A percentile compares a stretch with the other conserved stretches of the same genome.
Evolutionary conservation across 2,329 filamentous ascomycete species (phyloP).

Genomic region (Hypoxylon sp.): DNA sequence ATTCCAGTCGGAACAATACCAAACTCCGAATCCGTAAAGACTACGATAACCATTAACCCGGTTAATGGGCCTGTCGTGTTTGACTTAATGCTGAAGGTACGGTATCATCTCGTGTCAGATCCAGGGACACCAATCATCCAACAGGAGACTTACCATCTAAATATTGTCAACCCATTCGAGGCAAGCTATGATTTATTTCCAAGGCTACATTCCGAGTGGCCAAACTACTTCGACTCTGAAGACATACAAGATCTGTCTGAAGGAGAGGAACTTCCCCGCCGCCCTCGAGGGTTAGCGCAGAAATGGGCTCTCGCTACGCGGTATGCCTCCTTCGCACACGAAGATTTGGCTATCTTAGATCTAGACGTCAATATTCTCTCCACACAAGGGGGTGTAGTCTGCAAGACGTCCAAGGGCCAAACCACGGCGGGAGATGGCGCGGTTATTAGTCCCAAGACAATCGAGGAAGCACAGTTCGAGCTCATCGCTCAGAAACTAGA

Average conservation of each 20-base stretch:
- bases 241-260: conserved; percentile 58
- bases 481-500: conserved; percentile 81
- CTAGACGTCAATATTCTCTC: conserved; percentile 74
- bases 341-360: conserved; percentile 75
- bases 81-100: conserved; percentile 79
- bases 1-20: conserved; percentile 65
- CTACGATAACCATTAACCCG: conserved; percentile 67
- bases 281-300: conserved; percentile 77
- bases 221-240: conserved; percentile 82
- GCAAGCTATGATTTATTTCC: conserved; percentile 91
- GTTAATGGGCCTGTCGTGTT: conserved; percentile 69
- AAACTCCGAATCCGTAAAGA: conserved; percentile 60
- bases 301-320: conserved; percentile 83
- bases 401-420: conserved; percentile 62
- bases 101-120: conserved; percentile 86
- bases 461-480: conserved; percentile 80
- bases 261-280: conserved; percentile 50
- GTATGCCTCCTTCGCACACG: conserved; percentile 82
- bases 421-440: conserved; percentile 60
- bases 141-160: conserved; percentile 76
- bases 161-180: conserved; percentile 88
- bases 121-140: conserved; percentile 85
- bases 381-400: conserved; percentile 74
- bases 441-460: conserved; percentile 74
- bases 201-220: conserved; percentile 86